Conservation (phyloP, 1,139 yeast genomes). For the Candida albicans region DNA sequence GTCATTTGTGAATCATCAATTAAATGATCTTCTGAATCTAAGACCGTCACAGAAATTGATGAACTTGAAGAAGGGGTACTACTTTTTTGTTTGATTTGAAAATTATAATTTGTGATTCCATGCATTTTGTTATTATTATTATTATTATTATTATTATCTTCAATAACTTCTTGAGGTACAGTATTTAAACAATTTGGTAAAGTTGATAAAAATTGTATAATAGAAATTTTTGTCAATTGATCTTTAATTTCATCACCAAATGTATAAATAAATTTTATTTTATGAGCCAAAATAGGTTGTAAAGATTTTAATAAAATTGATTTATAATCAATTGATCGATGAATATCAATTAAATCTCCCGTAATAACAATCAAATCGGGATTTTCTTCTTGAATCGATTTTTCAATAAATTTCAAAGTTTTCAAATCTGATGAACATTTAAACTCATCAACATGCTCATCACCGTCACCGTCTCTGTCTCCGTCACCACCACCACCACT, state of each 20-base stretch:
- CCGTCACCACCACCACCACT: background rate
- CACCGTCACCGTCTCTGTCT: conserved; percentile 1
- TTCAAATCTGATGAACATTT: conserved; percentile 30
- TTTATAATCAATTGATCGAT: conserved; percentile 25
- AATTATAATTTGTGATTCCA: conserved; percentile 41
- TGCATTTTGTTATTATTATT: conserved; percentile 17
- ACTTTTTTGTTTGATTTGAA: conserved; percentile 18
- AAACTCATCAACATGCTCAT: conserved; percentile 11
- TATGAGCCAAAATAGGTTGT: conserved; percentile 32
- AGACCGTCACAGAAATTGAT: conserved; percentile 29
- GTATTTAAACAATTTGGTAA: conserved; percentile 42
- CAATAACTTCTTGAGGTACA: conserved; percentile 6
- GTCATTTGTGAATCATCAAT: conserved; percentile 36
- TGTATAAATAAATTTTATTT: conserved; percentile 37
- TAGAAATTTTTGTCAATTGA: conserved; percentile 13
- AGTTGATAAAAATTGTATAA: conserved; percentile 26
- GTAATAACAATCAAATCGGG: conserved; percentile 42
- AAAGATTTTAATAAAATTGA: conserved; percentile 39
- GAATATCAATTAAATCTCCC: conserved; percentile 39
- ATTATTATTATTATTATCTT: background rate
- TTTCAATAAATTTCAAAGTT: conserved; percentile 31
- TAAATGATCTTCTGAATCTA: conserved; percentile 33
- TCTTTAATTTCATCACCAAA: conserved; percentile 43
- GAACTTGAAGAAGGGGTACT: conserved; percentile 11
- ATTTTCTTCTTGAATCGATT: conserved; percentile 27